These are phyloP conservation scores for Mortierella sp. DNA, from an alignment of 371 early-diverging fungal species.

Conservation along the genomic window DNA sequence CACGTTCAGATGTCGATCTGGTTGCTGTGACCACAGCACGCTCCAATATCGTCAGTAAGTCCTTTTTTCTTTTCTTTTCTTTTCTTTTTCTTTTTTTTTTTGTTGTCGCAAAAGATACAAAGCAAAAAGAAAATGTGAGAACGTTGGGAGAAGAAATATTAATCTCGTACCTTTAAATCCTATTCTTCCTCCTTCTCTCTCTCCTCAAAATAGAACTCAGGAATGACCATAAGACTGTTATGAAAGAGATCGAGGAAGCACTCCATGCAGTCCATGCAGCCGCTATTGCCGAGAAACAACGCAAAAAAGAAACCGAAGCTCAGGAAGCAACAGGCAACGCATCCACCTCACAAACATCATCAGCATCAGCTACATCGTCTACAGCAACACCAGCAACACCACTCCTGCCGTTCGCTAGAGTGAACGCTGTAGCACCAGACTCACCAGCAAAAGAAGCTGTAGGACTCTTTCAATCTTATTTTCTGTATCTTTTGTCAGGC, in stretches of 20 bases:
- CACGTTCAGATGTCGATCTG: conserved; percentile 89
- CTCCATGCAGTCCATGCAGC: conserved; percentile 72
- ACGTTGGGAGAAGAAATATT: too few relatives aligned
- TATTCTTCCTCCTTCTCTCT: too few relatives aligned
- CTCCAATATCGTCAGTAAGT: conserved; percentile 67
- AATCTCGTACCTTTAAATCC: too few relatives aligned
- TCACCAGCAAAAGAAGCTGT: conserved; percentile 81
- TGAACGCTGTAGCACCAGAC: conserved; percentile 84
- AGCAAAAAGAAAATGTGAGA: background rate
- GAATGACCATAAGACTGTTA: conserved; percentile 79
- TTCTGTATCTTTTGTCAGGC: background rate
- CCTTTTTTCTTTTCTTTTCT: background rate
- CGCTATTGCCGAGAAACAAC: conserved; percentile 31
- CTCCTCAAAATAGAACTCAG: conserved; percentile 45
- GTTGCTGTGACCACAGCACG: conserved; percentile 75
- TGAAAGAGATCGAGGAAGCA: conserved; percentile 75
- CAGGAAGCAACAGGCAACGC: conserved; percentile 11
- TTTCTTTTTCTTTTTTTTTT: background rate
- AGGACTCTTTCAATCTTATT: background rate
- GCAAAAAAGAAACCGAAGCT: conserved; percentile 14
- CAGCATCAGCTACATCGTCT: conserved; percentile 17
- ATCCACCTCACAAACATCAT: conserved; percentile 3
- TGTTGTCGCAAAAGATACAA: background rate
- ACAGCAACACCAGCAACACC: conserved; percentile 7
- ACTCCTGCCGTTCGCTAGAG: conserved; percentile 75